Percentiles rank a stretch among this genome's conserved stretches.
These are phyloP conservation scores for Vigna reflexopilosa DNA, from an alignment of 306 rosid genomes.

Conservation along the genomic window DNA sequence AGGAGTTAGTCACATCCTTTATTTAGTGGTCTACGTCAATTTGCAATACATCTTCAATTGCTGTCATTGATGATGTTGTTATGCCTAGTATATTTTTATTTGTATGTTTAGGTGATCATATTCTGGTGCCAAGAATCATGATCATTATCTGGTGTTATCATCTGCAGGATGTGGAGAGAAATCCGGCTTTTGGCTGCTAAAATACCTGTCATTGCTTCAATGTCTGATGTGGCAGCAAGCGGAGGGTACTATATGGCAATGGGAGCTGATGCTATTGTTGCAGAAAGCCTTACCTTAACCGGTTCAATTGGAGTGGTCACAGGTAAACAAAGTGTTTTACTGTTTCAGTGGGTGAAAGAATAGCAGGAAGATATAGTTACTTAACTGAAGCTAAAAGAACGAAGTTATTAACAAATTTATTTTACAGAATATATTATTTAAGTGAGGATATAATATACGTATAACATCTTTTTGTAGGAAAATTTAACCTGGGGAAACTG, in stretches of 20 bases:
- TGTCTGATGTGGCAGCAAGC: slow-evolving; percentile 98
- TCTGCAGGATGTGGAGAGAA: slow-evolving; percentile 97
- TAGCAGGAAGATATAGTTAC: slow-evolving; percentile 10
- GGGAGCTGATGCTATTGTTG: slow-evolving; percentile 91
- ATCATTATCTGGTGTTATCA: slow-evolving; percentile 37
- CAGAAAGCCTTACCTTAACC: slow-evolving; percentile 90
- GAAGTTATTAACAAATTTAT: background rate
- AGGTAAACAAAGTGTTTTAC: slow-evolving; percentile 57
- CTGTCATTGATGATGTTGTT: slow-evolving; percentile 21
- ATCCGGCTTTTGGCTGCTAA: slow-evolving; percentile 92
- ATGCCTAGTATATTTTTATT: slow-evolving; percentile 24
- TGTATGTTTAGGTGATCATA: slow-evolving; percentile 22
- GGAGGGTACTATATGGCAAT: slow-evolving; percentile 99
- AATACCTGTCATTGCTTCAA: slow-evolving; percentile 94
- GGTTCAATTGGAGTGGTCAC: slow-evolving; percentile 99
- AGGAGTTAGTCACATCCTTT: slow-evolving; percentile 12
- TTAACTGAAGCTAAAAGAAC: background rate
- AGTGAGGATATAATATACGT: no score
- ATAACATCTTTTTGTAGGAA: slow-evolving; percentile 56
- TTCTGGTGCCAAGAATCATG: slow-evolving; percentile 38
- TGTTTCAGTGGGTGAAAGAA: slow-evolving; percentile 6
- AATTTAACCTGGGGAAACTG: slow-evolving; percentile 80
- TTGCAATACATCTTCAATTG: slow-evolving; percentile 18
- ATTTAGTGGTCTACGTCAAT: slow-evolving; percentile 15
- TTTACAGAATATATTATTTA: no score